These are phyloP conservation scores for Mycena venus DNA, from an alignment of 768 basidiomycete genomes.

Conservation along the genomic window DNA sequence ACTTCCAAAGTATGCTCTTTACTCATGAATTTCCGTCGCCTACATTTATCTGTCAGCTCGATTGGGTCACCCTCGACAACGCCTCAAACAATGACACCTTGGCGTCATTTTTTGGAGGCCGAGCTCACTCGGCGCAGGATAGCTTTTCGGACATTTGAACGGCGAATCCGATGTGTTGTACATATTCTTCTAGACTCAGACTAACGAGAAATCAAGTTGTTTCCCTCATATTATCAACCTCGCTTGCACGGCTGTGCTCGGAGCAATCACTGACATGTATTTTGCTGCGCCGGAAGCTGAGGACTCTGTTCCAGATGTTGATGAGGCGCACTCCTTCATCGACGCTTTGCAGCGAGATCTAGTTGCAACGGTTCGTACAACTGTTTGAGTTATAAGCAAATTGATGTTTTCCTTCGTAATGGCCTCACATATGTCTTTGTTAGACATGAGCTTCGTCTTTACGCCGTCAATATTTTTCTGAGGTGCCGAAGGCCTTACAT, in stretches of 20 bases:
- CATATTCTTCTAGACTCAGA: not conserved
- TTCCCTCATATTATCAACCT: slow-evolving; percentile 22
- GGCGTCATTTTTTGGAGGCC: not conserved
- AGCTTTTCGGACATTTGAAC: not conserved
- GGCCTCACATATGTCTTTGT: too few species aligned
- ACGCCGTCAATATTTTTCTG: slow-evolving; percentile 29
- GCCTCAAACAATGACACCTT: slow-evolving; percentile 24
- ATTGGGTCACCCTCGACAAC: slow-evolving; percentile 26
- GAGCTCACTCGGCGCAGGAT: not conserved
- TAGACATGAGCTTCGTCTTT: slow-evolving; percentile 33
- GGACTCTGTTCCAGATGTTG: slow-evolving; percentile 7
- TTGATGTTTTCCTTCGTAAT: too few species aligned
- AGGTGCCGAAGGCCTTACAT: slow-evolving; percentile 16
- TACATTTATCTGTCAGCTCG: too few species aligned
- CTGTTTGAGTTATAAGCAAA: not conserved
- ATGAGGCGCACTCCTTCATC: not conserved
- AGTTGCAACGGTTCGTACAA: slow-evolving; percentile 16
- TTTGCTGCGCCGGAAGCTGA: slow-evolving; percentile 3
- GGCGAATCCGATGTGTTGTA: slow-evolving; percentile 16
- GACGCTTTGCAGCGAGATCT: slow-evolving; percentile 1
- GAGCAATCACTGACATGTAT: slow-evolving; percentile 17
- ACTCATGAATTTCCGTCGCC: too few species aligned
- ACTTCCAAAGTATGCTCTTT: too few species aligned
- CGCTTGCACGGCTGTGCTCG: slow-evolving; percentile 7
- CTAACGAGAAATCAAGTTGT: not conserved